Evolutionary conservation across 2,329 filamentous ascomycete genomes (phyloP), one percentile per base, ranked within the genome.

Genomic region (Rutstroemia sp.): DNA sequence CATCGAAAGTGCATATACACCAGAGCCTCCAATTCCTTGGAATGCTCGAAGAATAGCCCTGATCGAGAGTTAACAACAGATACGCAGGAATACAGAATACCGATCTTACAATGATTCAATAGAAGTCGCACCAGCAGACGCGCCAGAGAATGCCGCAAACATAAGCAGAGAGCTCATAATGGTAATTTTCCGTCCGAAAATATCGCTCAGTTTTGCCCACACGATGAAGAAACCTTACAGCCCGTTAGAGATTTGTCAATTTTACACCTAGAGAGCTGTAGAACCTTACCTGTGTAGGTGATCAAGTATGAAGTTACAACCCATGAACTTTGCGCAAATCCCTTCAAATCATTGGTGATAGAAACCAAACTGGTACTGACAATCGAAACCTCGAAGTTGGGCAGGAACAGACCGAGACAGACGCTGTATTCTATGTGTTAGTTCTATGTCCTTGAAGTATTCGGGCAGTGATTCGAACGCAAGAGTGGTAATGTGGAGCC

Each of bases 11-110:
- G 51, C 45, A 52, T 71, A 73, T 58, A 76, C 71, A 0, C 76
- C 77, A 3, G 73, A 75, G 0, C 68, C 73, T 0, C 76, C 78
- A 2, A 78, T 63, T 0, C 83, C 82, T 58, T 64, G 62, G 21
- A 62, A 55, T 1, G 57, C 59, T 37, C 60, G 51, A 16, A 46
- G 6, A 46, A 17, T 42, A 42, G 23, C 38, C 6, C 23, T 38
- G 10, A 23, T 4, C 9, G 14, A 3, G 44, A 21, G n/a, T 23
- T 23, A 47, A n/a, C 38, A n/a, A 25, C 5, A 8, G 4, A 37
- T 17, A 19, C 5, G 21, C 5, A 6, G 19, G 23, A 23, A 45
- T 17, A 8, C n/a, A 45, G 23, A 8, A 45, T 10, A 14, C 4
- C 3, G 39, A n/a, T 39, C 38, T 44, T 37, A 54, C 44, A 54